phyloP scores from a whole-genome alignment of 805 yeast genomes.

The Myxozyma nipponensis region DNA sequence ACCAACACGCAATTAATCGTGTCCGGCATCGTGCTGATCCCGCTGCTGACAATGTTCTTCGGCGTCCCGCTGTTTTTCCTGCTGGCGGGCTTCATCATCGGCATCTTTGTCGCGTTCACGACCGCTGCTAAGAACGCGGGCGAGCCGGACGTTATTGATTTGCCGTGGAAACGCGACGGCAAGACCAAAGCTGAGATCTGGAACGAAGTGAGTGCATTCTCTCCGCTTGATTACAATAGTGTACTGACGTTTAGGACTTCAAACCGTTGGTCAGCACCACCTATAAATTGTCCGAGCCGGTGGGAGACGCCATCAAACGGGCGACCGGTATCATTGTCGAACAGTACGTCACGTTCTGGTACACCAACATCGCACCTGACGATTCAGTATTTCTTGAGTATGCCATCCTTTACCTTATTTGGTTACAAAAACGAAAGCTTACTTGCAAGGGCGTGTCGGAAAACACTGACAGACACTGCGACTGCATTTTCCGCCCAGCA shows the following conservation, averaged over 20 bases:
- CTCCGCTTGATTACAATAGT: no score
- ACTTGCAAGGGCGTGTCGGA: conserved; percentile 16
- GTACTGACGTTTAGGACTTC: conserved; percentile 2
- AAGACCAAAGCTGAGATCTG: conserved; percentile 3
- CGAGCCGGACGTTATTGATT: conserved; percentile 7
- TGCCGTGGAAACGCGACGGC: conserved; percentile 21
- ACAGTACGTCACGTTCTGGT: conserved; percentile 23
- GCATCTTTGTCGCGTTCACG: conserved; percentile 17
- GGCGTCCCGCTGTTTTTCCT: conserved; percentile 23
- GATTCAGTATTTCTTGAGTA: conserved; percentile 18
- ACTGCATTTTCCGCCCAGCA: conserved; percentile 21
- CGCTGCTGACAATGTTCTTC: conserved; percentile 10
- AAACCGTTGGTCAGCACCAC: conserved; percentile 16
- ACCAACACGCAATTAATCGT: conserved; percentile 16
- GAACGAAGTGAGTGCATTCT: conserved; percentile 14
- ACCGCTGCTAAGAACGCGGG: conserved; percentile 11
- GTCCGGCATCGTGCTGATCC: conserved; percentile 5
- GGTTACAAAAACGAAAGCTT: background rate
- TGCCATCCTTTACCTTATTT: no score
- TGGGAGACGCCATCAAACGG: conserved; percentile 15
- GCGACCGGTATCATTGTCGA: conserved; percentile 20
- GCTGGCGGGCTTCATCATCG: conserved; percentile 16
- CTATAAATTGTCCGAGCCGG: conserved; percentile 10
- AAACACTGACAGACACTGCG: conserved; percentile 40
- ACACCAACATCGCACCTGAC: conserved; percentile 6